Base-by-base conservation (phyloP, 2,329 filamentous ascomycete genomes). In the Paraphaeosphaeria minitans region DNA sequence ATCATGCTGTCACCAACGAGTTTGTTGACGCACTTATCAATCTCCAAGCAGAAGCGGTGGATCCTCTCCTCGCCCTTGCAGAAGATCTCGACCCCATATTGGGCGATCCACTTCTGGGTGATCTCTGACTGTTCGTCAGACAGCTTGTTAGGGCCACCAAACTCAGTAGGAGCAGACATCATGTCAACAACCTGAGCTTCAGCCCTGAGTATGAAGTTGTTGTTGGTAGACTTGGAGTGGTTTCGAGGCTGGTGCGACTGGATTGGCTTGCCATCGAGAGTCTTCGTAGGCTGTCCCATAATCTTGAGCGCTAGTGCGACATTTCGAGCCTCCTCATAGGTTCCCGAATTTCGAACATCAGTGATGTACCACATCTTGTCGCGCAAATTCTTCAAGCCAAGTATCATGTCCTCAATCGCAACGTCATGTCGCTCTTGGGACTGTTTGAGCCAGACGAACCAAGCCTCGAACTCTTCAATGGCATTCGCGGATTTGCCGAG, bases 301-400 rank as follows among this genome's bases (percentile, higher is more conserved):
- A 90, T 92, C 76, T 95, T 96, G 51, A 99, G 81, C 4, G 94
- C 95, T 59, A 91, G 85, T 6, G 93, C 91, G 48, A 98, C 89
- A 64, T 94, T 92, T 58, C 89, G 89, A 41, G 92, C 92, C 66
- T 96, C 90, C 60, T 95, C 91, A 69, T 97, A 98, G 10, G 88
- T 87, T 50, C 88, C 90, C 4, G 95, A 97, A 68, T 94, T 93
- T 62, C 92, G 89, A 29, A 98, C 93, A 75, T 97, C 93, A 1
- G 91, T 94, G 60, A 95, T 91, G 74, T 96, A 99, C 95, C 95
- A 99, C 91, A 98, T 97, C 82, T 98, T 98, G 75, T 97, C 91
- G 43, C 95, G 87, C 41, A 97, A 83, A 22, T 89, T 88, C 57
- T 88, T 86, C 39, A 95, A 83, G 5, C 87, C 86, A 58, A 83